Evolutionary conservation across 129 eudicot species (phyloP).

Genomic region (Smallanthus sonchifolius): DNA sequence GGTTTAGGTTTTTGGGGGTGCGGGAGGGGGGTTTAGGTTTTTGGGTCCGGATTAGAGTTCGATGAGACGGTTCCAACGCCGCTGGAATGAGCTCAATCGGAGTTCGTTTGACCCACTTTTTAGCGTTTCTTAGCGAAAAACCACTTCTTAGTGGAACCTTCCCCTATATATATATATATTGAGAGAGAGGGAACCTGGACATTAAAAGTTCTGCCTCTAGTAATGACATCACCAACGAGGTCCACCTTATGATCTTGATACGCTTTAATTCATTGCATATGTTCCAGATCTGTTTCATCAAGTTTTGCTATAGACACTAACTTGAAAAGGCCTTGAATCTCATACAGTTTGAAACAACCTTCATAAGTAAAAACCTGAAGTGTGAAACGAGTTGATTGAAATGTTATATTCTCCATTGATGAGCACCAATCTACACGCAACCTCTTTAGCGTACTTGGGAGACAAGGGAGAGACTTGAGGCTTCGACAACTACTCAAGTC

Average conservation of each 20-base stretch:
- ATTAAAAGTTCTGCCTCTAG: not conserved
- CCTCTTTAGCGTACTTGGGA: constrained; percentile 5
- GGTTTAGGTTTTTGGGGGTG: too few species aligned
- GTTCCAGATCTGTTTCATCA: constrained; percentile 9
- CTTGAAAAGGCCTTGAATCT: constrained; percentile 11
- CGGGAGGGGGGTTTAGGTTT: too few species aligned
- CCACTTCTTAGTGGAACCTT: too few species aligned
- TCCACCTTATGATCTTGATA: constrained; percentile 4
- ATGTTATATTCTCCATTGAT: constrained; percentile 9
- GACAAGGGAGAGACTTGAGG: not conserved
- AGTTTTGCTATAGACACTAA: not conserved
- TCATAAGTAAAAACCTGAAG: not conserved
- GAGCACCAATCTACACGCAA: not conserved
- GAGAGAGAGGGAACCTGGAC: not conserved
- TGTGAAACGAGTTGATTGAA: constrained; percentile 2
- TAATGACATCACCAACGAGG: not conserved
- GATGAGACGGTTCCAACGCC: too few species aligned
- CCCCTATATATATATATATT: too few species aligned
- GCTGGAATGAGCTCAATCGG: too few species aligned
- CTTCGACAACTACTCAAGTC: not conserved
- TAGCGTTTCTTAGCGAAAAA: too few species aligned
- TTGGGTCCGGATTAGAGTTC: too few species aligned
- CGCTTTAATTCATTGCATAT: not conserved
- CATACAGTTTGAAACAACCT: not conserved
- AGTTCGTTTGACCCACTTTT: too few species aligned